Evolutionary conservation across 257 asterid genomes (phyloP), one percentile per base, ranked within the genome.

Genomic region (Gentiana macrophylla): DNA sequence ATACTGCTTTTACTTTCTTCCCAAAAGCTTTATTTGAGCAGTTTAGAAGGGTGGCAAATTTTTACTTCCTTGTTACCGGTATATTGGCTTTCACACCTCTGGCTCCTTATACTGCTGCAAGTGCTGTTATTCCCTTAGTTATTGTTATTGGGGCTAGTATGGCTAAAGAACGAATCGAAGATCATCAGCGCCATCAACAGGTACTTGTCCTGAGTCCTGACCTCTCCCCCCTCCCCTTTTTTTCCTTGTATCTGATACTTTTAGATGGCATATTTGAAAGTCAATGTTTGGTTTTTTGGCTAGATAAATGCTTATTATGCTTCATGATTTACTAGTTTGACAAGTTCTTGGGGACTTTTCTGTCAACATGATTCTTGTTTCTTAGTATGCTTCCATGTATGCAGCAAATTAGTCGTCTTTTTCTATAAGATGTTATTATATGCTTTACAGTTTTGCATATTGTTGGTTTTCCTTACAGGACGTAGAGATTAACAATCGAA

Each of bases 1-100:
- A 90, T 52, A 86, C 93, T 32, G 62, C 83, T 52, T 88, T 86
- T 44, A 73, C 90, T 57, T 90, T 90, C 80, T 61, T 90, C 69
- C 97, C 97, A 0, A 90, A 90, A 58, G 61, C 93, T 35, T 74
- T 90, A 73, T 90, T 86, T 73, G 97, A 90, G 73, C 97, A 90
- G 84, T 90, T 90, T 61, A 80, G 97, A 53, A 86, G 97, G 60
- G 95, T 86, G 46, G 97, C 97, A 33, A 90, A 90, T 53, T 90
- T 90, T 55, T 90, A 67, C 78, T 90, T 90, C 65, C 84, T 90
- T 54, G 90, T 90, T 41, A 71, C 72, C 50, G 97, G 81, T 12
- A 50, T 68, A 49, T 62, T 90, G 80, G 61, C 97, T 32, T 86
- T 90, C 77, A 90, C 97, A 32, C 2, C 62, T 0, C 72, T 86